phyloP scores from a whole-genome alignment of 768 basidiomycete genomes.

The Russula olivacea region DNA sequence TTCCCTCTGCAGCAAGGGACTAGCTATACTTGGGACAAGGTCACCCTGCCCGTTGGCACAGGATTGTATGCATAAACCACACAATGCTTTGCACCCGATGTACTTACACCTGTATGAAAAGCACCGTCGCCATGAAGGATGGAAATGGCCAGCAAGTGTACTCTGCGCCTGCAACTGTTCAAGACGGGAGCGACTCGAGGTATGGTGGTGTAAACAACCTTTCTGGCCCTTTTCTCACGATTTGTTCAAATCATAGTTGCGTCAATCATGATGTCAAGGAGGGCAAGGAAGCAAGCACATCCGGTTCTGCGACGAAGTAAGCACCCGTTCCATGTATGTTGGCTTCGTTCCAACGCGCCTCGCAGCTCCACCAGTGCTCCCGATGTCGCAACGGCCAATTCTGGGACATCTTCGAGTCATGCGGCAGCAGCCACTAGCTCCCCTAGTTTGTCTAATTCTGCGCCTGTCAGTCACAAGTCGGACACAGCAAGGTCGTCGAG shows the following conservation, averaged over 20 bases:
- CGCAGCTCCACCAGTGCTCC: neutral
- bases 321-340: neutral
- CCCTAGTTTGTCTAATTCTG: neutral
- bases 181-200: constrained; percentile 35
- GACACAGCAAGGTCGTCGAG: neutral
- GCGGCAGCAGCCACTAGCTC: neutral
- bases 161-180: constrained; percentile 46
- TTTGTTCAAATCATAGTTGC: constrained; percentile 8
- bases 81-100: neutral
- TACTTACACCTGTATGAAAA: constrained; percentile 28
- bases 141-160: constrained; percentile 47
- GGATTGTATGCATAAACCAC: constrained; percentile 39
- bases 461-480: constrained; percentile 6
- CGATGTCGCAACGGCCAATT: neutral
- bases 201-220: constrained; percentile 24
- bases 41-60: constrained; percentile 42
- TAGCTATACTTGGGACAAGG: constrained; percentile 46
- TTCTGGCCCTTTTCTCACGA: neutral
- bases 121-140: constrained; percentile 55
- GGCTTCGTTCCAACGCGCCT: neutral
- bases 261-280: constrained; percentile 13
- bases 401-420: neutral
- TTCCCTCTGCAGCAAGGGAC: constrained; percentile 44
- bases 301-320: neutral
- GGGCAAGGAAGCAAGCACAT: constrained; percentile 8